phyloP scores from a whole-genome alignment of 306 rosid genomes.

The Cucurbita moschata region DNA sequence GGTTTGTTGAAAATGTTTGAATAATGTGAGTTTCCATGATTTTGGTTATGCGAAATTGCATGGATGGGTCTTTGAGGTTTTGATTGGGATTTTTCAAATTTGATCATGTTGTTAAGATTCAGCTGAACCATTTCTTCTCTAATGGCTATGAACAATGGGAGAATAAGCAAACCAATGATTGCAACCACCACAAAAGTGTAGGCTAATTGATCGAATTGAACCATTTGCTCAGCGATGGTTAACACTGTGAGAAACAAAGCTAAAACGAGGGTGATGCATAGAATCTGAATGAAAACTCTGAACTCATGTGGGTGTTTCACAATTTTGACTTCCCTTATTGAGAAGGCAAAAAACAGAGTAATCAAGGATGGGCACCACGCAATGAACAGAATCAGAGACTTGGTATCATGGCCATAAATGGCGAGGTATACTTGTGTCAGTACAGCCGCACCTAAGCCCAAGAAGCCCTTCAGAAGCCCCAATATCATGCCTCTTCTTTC shows the following conservation, averaged over 20 bases:
- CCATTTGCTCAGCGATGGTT: not conserved
- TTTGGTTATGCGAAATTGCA: no score
- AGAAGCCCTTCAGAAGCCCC: no score
- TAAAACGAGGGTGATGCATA: not conserved
- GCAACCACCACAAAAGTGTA: not conserved
- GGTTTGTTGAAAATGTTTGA: not conserved
- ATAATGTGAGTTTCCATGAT: not conserved
- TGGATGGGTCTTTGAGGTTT: not conserved
- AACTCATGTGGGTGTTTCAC: slow-evolving; percentile 13
- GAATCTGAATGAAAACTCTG: not conserved
- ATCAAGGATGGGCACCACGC: slow-evolving; percentile 26
- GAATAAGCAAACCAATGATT: slow-evolving; percentile 4
- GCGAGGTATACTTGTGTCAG: slow-evolving; percentile 17
- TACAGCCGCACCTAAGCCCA: not conserved
- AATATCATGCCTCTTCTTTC: no score
- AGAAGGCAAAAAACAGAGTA: slow-evolving; percentile 5
- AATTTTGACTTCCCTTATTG: slow-evolving; percentile 9
- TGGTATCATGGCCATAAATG: not conserved
- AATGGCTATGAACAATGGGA: slow-evolving; percentile 5
- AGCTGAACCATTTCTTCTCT: slow-evolving; percentile 12
- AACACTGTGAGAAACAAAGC: slow-evolving; percentile 15
- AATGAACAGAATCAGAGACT: slow-evolving; percentile 16
- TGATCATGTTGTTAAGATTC: not conserved
- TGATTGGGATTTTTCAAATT: no score
- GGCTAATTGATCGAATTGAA: slow-evolving; percentile 4